A percentile compares a stretch with the other conserved stretches of the same genome.
Conservation (phyloP, 1,284 basidiomycete genomes). For the Phellinidium pouzarii region DNA sequence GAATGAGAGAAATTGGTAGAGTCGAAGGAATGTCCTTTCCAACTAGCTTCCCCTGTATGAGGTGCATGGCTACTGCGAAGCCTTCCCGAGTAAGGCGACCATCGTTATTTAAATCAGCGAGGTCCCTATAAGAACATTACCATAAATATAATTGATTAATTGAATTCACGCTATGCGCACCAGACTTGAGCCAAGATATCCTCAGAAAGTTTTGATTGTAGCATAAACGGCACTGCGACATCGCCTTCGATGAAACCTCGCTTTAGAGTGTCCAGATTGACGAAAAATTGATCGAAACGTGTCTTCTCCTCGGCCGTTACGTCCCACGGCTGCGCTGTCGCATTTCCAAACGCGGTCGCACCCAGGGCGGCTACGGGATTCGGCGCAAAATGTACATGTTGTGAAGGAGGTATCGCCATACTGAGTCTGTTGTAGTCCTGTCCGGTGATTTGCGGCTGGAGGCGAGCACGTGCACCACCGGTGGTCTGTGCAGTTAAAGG, state of each 20-base stretch:
- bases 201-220: constrained; percentile 85
- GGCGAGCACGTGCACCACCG: constrained; percentile 3
- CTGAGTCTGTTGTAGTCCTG: constrained; percentile 24
- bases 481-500: constrained; percentile 23
- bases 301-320: constrained; percentile 81
- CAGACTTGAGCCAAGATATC: constrained; percentile 86
- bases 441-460: constrained; percentile 40
- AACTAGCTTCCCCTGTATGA: constrained; percentile 84
- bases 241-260: constrained; percentile 88
- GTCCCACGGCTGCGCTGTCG: constrained; percentile 60
- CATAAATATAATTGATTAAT: constrained; percentile 12
- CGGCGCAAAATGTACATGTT: constrained; percentile 9
- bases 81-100: constrained; percentile 87
- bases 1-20: constrained; percentile 73
- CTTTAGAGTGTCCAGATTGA: constrained; percentile 70
- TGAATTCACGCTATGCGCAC: constrained; percentile 39
- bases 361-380: constrained; percentile 26
- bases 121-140: constrained; percentile 58
- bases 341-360: constrained; percentile 29
- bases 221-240: constrained; percentile 93
- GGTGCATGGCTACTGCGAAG: constrained; percentile 94
- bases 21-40: constrained; percentile 77
- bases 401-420: constrained; percentile 5
- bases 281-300: constrained; percentile 78
- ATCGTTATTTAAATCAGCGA: constrained; percentile 87